phyloP scores from a whole-genome alignment of 2,329 filamentous ascomycete genomes.

The Neonectria neomacrospora region DNA sequence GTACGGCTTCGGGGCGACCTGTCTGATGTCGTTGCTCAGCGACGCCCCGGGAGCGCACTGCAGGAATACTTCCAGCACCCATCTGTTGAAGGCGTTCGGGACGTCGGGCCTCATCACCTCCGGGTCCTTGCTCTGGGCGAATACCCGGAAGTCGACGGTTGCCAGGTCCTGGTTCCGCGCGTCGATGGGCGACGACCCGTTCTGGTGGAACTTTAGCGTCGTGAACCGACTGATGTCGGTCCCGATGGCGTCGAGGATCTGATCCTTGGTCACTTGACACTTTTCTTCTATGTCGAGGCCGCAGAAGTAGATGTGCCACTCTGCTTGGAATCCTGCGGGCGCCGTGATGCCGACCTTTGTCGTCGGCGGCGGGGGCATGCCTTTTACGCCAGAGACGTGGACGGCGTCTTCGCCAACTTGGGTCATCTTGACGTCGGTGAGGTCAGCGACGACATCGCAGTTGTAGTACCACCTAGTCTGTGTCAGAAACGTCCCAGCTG shows the following conservation, averaged over 20 bases:
- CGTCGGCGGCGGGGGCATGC: neutral
- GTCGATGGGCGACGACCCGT: neutral
- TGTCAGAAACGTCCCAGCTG: neutral
- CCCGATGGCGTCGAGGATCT: neutral
- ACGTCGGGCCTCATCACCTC: constrained; percentile 25
- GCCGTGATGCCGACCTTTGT: neutral
- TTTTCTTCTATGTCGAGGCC: neutral
- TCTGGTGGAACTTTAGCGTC: neutral
- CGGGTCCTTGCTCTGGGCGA: constrained; percentile 21
- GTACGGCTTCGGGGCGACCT: constrained; percentile 45
- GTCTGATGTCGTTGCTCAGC: constrained; percentile 51
- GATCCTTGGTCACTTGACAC: neutral
- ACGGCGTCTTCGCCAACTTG: constrained; percentile 50
- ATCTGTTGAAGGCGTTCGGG: constrained; percentile 24
- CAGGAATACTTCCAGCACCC: constrained; percentile 52
- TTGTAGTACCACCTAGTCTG: constrained; percentile 46
- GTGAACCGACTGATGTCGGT: neutral
- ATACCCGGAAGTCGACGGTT: neutral
- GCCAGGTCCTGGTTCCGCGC: neutral
- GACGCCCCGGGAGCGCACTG: constrained; percentile 55
- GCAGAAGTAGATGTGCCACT: neutral
- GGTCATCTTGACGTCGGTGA: constrained; percentile 56
- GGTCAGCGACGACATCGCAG: constrained; percentile 52
- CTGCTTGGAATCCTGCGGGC: neutral
- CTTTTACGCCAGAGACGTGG: constrained; percentile 40